Base-by-base conservation (phyloP, 2,329 filamentous ascomycete species). In the Venturiaceae sp. region DNA sequence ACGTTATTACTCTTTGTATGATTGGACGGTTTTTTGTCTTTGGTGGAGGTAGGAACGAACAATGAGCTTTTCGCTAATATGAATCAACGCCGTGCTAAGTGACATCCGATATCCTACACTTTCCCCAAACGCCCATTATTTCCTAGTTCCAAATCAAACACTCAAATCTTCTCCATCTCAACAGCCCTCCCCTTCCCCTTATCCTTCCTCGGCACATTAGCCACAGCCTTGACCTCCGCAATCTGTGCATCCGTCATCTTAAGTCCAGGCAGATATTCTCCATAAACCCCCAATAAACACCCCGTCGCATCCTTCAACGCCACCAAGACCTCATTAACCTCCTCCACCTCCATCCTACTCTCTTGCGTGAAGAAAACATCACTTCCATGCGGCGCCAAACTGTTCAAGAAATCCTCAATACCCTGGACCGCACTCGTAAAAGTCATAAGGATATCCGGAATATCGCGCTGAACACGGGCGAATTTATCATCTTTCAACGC, bases 401-500 rank as follows among this genome's bases (percentile, higher is more conserved):
- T 72, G 7, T 71, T 70, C 63, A 84, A 79, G 67, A 95, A 90
- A 1, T 69, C 73, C 66, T 95, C 86, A 3, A 96, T 75, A 63
- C 83, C 83, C 58, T 76, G 79, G 58, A 91, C 84, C 0, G 88
- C 84, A 0, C 70, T 65, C 0, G 89, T 92, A 61, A 95, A 82
- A 1, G 84, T 83, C 52, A 86, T 82, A 55, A 96, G 83, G 59
- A 95, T 85, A 53, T 74, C 74, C 1, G 88, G 83, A 2, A 97
- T 84, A 63, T 94, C 88, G 46, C 84, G 80, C 63, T 95, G 87
- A n/a, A 95, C 92, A 64, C 89, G 88, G 14, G 92, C 92, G 67
- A 85, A 94, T 52, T 81, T 80, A 69, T 97, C 92, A 71, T 97
- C 92, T 3, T 77, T 76, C 57, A 96, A 73, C 70, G 88, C 92